Percentiles rank a stretch among this genome's conserved stretches.
Conservation (phyloP, 306 rosid genomes). For the Gynostemma pentaphyllum region DNA sequence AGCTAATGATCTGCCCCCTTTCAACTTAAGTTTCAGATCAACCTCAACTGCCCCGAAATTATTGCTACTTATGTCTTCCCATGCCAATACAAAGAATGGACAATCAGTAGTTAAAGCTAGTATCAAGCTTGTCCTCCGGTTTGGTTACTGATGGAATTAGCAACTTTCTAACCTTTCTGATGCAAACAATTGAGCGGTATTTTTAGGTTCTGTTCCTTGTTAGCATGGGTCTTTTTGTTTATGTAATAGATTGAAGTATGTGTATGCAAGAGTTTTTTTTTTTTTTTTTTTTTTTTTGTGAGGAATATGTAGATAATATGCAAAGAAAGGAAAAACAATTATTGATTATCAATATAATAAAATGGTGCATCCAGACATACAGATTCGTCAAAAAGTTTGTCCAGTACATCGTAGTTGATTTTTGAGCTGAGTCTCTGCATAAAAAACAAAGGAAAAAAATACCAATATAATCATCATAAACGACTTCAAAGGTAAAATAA, state of each 20-base stretch:
- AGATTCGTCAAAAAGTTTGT: conserved; percentile 26
- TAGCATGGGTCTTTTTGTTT: background rate
- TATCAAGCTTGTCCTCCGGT: too few relatives aligned
- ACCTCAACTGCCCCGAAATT: background rate
- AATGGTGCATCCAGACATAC: conserved; percentile 1
- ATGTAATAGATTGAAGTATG: background rate
- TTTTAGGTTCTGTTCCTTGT: background rate
- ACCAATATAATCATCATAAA: background rate
- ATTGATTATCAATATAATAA: background rate
- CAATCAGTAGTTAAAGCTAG: too few relatives aligned
- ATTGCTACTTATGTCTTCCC: background rate
- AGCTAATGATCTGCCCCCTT: background rate
- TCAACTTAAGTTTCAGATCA: background rate
- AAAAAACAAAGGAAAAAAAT: background rate
- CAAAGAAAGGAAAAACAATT: background rate
- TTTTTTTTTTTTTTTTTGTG: too few relatives aligned
- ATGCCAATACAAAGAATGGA: background rate
- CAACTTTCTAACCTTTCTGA: background rate
- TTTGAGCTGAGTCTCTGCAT: conserved; percentile 53
- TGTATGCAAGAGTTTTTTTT: too few relatives aligned
- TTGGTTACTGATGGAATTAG: background rate
- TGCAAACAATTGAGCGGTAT: background rate
- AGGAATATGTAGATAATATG: too few relatives aligned
- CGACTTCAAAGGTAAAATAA: background rate
- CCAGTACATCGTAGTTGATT: conserved; percentile 50